phyloP scores from a whole-genome alignment of 2,329 filamentous ascomycete genomes.

The Diaporthe helianthi region DNA sequence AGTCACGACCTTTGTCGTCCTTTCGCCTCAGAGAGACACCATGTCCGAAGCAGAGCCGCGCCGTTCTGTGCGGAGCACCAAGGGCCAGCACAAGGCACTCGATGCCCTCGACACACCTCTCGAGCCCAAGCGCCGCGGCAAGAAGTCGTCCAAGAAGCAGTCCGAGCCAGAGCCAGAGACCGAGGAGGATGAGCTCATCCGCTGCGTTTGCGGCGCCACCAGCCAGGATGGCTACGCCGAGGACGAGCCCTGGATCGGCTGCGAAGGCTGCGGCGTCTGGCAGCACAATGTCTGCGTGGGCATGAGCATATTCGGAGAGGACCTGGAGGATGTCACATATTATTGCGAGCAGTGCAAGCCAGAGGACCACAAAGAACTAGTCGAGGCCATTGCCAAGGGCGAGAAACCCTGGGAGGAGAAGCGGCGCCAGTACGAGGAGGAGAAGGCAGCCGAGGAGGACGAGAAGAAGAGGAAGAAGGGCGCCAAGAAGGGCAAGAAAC shows the following conservation, averaged over 20 bases:
- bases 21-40: neutral
- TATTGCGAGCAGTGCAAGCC: conserved; percentile 92
- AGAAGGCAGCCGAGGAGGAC: conserved; percentile 66
- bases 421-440: conserved; percentile 67
- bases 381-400: conserved; percentile 79
- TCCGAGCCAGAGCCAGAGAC: conserved; percentile 60
- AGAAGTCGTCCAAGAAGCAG: conserved; percentile 62
- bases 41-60: conserved; percentile 73
- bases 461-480: conserved; percentile 64
- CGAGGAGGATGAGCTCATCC: conserved; percentile 76
- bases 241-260: conserved; percentile 93
- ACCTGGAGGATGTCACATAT: conserved; percentile 78
- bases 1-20: neutral
- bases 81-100: conserved; percentile 93
- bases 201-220: conserved; percentile 90
- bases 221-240: conserved; percentile 81
- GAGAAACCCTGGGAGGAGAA: conserved; percentile 86
- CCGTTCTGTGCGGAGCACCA: conserved; percentile 93
- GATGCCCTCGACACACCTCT: conserved; percentile 73
- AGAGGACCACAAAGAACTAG: conserved; percentile 79
- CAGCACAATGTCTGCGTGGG: conserved; percentile 98
- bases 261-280: conserved; percentile 91
- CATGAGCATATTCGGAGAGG: conserved; percentile 77
- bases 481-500: conserved; percentile 71
- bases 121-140: conserved; percentile 60